These are phyloP conservation scores for Fusarium duplospermum DNA, from an alignment of 2,329 filamentous ascomycete species.

Conservation along the genomic window DNA sequence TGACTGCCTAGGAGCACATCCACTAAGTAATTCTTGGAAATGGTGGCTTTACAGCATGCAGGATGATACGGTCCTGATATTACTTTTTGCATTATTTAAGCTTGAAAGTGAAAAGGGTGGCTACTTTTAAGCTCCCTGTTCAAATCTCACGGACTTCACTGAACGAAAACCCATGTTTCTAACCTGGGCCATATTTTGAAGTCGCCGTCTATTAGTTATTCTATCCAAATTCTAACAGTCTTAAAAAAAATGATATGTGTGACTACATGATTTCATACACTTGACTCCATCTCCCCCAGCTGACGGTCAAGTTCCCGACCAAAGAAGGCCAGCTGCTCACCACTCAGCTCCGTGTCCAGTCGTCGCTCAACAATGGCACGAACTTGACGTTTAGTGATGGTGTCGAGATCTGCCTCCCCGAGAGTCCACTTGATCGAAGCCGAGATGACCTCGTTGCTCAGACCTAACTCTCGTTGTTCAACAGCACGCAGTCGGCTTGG, in stretches of 20 bases:
- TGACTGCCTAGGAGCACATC: too few species aligned
- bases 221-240: neutral
- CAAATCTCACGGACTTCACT: neutral
- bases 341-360: conserved; percentile 86
- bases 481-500: conserved; percentile 68
- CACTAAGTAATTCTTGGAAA: too few species aligned
- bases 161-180: neutral
- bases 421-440: conserved; percentile 88
- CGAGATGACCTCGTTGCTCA: conserved; percentile 84
- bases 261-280: neutral
- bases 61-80: neutral
- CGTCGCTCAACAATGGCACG: conserved; percentile 92
- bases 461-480: conserved; percentile 69
- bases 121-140: neutral
- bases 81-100: neutral
- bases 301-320: conserved; percentile 94
- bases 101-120: neutral
- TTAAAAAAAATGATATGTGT: neutral
- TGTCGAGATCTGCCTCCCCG: conserved; percentile 90
- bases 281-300: conserved; percentile 80
- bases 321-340: conserved; percentile 89
- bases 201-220: neutral
- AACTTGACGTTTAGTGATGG: conserved; percentile 97
- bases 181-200: neutral
- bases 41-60: neutral